These are phyloP conservation scores for Monilinia fructigena DNA, from an alignment of 2,329 filamentous ascomycete species.

Conservation along the genomic window DNA sequence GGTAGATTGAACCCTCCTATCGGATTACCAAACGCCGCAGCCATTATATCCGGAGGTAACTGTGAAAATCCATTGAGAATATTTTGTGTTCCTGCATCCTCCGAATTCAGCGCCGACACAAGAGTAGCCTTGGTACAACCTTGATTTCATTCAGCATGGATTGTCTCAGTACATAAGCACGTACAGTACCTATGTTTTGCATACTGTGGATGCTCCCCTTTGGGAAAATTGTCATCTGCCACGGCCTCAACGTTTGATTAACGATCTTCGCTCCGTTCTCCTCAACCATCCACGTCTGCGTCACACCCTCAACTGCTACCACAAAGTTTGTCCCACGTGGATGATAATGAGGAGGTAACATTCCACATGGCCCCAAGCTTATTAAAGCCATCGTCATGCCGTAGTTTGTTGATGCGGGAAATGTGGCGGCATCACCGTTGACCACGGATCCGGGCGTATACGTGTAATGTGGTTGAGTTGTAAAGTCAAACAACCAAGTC, in stretches of 20 bases:
- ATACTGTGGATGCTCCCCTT: constrained; percentile 49
- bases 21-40: constrained; percentile 46
- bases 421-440: constrained; percentile 53
- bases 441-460: constrained; percentile 49
- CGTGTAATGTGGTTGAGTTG: constrained; percentile 44
- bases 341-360: constrained; percentile 52
- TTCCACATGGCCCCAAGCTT: constrained; percentile 51
- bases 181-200: constrained; percentile 47
- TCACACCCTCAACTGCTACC: constrained; percentile 48
- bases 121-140: constrained; percentile 51
- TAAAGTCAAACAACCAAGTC: constrained; percentile 51
- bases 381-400: constrained; percentile 50
- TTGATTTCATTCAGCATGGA: constrained; percentile 29
- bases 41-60: constrained; percentile 45
- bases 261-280: constrained; percentile 51
- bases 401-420: constrained; percentile 48
- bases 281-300: constrained; percentile 51
- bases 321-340: constrained; percentile 51
- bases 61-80: constrained; percentile 47
- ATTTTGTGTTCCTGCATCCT: constrained; percentile 52
- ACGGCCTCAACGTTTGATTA: constrained; percentile 44
- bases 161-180: neutral
- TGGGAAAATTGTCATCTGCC: constrained; percentile 52
- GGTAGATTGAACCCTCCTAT: constrained; percentile 18
- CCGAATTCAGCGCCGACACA: constrained; percentile 49